Conservation (phyloP, 345 rosid genomes). For the Rubroshorea leprosula region DNA sequence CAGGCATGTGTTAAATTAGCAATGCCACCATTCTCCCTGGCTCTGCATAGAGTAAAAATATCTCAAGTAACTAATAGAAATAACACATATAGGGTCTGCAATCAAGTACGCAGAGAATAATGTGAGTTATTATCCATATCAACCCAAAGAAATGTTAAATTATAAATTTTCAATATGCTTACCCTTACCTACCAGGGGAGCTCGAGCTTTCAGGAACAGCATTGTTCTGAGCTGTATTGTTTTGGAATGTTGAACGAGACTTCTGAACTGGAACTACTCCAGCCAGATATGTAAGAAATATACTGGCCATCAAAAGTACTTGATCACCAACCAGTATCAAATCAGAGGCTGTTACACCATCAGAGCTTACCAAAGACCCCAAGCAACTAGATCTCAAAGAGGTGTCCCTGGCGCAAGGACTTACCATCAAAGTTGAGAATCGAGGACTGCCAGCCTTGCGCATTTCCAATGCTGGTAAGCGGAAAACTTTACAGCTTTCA, state of each 20-base stretch:
- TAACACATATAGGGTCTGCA: conserved; percentile 9
- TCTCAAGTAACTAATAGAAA: conserved; percentile 7
- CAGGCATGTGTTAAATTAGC: conserved; percentile 39
- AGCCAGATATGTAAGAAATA: conserved; percentile 74
- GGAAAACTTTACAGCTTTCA: conserved; percentile 28
- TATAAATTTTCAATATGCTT: conserved; percentile 28
- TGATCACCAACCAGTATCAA: conserved; percentile 64
- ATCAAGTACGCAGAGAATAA: background rate
- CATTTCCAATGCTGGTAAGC: conserved; percentile 23
- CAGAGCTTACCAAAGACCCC: conserved; percentile 49
- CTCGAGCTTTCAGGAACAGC: conserved; percentile 31
- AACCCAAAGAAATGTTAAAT: background rate
- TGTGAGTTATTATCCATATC: background rate
- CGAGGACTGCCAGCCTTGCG: conserved; percentile 11
- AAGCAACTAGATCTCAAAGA: conserved; percentile 35
- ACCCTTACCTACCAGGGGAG: conserved; percentile 94
- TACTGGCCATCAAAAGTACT: conserved; percentile 59
- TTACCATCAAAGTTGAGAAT: conserved; percentile 27
- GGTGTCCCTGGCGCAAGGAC: conserved; percentile 17
- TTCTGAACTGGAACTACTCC: conserved; percentile 65
- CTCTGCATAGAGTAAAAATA: conserved; percentile 25
- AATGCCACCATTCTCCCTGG: conserved; percentile 33
- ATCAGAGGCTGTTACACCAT: conserved; percentile 41
- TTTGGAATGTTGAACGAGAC: conserved; percentile 27
- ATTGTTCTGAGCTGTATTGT: conserved; percentile 23